Conservation (phyloP, 225 moss, liverwort and hornwort genomes). For the Bryum argenteum region DNA sequence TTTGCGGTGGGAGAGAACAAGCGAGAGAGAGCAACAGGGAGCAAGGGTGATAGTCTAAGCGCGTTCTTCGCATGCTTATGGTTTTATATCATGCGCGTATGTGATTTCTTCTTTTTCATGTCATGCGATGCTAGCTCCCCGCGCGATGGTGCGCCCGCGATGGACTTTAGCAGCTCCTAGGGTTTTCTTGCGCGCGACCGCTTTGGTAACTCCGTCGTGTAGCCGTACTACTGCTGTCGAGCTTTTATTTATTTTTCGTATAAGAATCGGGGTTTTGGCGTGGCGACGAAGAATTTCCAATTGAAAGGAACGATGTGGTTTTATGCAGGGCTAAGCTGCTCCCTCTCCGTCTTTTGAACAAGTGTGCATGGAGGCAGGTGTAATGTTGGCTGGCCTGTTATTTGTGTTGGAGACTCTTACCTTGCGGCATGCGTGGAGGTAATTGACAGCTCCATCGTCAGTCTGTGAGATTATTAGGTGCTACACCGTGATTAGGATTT, state of each 20-base stretch:
- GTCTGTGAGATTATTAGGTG: constrained; percentile 17
- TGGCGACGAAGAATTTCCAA: constrained; percentile 22
- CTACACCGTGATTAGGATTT: constrained; percentile 15
- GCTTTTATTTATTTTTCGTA: constrained; percentile 8
- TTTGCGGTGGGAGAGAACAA: not conserved
- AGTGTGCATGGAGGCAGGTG: constrained; percentile 68
- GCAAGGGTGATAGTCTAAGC: no score
- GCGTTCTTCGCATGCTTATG: not conserved
- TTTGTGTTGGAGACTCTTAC: constrained; percentile 46
- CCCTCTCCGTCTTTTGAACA: constrained; percentile 27
- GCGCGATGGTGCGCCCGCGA: constrained; percentile 18
- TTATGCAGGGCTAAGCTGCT: constrained; percentile 44
- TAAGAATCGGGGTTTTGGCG: constrained; percentile 47
- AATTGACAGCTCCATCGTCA: constrained; percentile 40
- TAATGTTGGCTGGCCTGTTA: constrained; percentile 54
- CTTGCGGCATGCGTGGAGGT: constrained; percentile 60
- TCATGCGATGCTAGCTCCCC: constrained; percentile 35
- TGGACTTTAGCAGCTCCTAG: constrained; percentile 37
- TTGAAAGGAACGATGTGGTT: constrained; percentile 37
- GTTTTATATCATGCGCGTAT: constrained; percentile 24
- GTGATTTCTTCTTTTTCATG: not conserved
- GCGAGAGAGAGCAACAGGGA: no score
- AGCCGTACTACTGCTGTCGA: constrained; percentile 21
- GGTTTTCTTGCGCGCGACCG: constrained; percentile 30
- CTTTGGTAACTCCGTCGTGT: constrained; percentile 2